Percentiles rank a stretch among this genome's conserved stretches.
Evolutionary conservation across 345 rosid genomes (phyloP).

Genomic region (Citrus sinensis): DVS_A1.0 CM039162.1:28976501-28977000

Average conservation of each 20-base stretch:
- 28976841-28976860: not conserved
- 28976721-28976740: slow-evolving; percentile 6
- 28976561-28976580: slow-evolving; percentile 3
- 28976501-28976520: not conserved
- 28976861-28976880: not conserved
- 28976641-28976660: slow-evolving; percentile 17
- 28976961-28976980: slow-evolving; percentile 4
- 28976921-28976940: slow-evolving; percentile 23
- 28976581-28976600: not conserved
- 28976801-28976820: slow-evolving; percentile 20
- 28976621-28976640: not conserved
- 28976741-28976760: slow-evolving; percentile 19
- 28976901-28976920: not conserved
- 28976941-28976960: slow-evolving; percentile 21
- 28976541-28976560: slow-evolving; percentile 7
- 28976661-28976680: not conserved
- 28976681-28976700: not conserved
- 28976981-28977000: not conserved
- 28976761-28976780: slow-evolving; percentile 7
- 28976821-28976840: slow-evolving; percentile 27
- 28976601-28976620: not conserved
- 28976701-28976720: not conserved
- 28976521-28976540: not conserved
- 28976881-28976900: not conserved
- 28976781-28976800: slow-evolving; percentile 23